These are phyloP conservation scores for Colletotrichum sp. DNA, from an alignment of 2,329 filamentous ascomycete species.

Conservation along the genomic window DNA sequence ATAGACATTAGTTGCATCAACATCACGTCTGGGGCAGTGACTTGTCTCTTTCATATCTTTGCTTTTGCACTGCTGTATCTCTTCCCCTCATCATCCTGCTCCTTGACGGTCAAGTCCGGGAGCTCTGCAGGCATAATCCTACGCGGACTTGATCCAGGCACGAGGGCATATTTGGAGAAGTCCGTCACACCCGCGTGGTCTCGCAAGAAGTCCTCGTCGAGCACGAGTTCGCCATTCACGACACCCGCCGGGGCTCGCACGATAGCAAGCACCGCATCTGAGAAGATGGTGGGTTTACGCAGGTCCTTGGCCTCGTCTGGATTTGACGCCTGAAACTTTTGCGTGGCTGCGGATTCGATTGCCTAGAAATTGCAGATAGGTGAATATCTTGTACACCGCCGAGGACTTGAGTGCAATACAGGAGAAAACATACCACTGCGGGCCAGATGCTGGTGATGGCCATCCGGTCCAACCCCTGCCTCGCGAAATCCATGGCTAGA, in stretches of 20 bases:
- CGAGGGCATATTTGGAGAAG: slow-evolving; percentile 75
- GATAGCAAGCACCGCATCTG: slow-evolving; percentile 79
- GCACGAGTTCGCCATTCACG: slow-evolving; percentile 75
- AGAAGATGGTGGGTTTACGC: slow-evolving; percentile 76
- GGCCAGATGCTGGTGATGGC: slow-evolving; percentile 86
- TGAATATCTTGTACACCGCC: not conserved
- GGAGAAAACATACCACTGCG: slow-evolving; percentile 60
- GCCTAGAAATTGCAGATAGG: slow-evolving; percentile 36
- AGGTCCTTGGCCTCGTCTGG: slow-evolving; percentile 60
- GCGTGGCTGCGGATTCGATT: slow-evolving; percentile 79
- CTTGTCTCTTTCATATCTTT: slow-evolving; percentile 37
- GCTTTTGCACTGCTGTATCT: slow-evolving; percentile 66
- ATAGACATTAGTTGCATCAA: slow-evolving; percentile 8
- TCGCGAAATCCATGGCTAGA: slow-evolving; percentile 79
- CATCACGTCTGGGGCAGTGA: not conserved
- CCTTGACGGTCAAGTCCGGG: slow-evolving; percentile 73
- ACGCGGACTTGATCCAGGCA: slow-evolving; percentile 67
- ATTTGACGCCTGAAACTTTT: slow-evolving; percentile 50
- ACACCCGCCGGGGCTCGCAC: slow-evolving; percentile 60
- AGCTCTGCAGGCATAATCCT: slow-evolving; percentile 79
- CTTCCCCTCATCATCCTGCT: slow-evolving; percentile 81
- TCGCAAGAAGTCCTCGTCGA: slow-evolving; percentile 84
- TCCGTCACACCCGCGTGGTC: slow-evolving; percentile 68
- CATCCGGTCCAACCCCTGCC: slow-evolving; percentile 71
- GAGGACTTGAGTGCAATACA: not conserved